Percentiles rank a stretch among this genome's conserved stretches.
Conservation (phyloP, 2,329 filamentous ascomycete species). For the Penicillium sp. region DNA sequence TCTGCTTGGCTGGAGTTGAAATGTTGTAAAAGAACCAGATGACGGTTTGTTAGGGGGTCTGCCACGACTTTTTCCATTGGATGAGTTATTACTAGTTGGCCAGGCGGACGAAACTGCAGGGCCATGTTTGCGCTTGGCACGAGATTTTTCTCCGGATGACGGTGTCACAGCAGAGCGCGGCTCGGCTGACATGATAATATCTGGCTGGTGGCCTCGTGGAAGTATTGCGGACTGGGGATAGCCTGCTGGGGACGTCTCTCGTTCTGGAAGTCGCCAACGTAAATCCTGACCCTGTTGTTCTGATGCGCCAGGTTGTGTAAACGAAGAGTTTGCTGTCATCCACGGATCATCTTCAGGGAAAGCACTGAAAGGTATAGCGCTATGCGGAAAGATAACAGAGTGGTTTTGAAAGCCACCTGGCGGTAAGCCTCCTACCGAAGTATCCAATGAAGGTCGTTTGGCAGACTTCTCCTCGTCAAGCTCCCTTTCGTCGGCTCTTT, state of each 20-base stretch:
- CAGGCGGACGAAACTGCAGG: conserved; percentile 90
- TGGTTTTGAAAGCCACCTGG: conserved; percentile 41
- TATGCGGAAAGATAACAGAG: conserved; percentile 52
- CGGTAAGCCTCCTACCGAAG: conserved; percentile 49
- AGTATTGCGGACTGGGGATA: conserved; percentile 80
- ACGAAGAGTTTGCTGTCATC: conserved; percentile 45
- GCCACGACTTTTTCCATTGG: conserved; percentile 72
- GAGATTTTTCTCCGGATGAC: conserved; percentile 48
- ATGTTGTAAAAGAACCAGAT: conserved; percentile 67
- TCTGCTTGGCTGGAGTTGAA: conserved; percentile 61
- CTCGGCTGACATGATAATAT: conserved; percentile 47
- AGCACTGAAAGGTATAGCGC: conserved; percentile 53
- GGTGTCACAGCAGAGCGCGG: conserved; percentile 75
- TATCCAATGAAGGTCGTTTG: conserved; percentile 65
- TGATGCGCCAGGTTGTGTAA: conserved; percentile 27
- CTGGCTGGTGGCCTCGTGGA: conserved; percentile 47
- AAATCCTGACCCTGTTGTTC: conserved; percentile 35
- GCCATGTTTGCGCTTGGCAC: conserved; percentile 64
- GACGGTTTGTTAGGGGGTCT: conserved; percentile 73
- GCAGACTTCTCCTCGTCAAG: conserved; percentile 55
- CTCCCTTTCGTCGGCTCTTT: conserved; percentile 64
- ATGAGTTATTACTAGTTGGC: conserved; percentile 65
- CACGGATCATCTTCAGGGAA: conserved; percentile 54
- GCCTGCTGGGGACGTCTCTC: conserved; percentile 63
- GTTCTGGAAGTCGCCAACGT: conserved; percentile 53